Percentiles rank a stretch among this genome's conserved stretches.
Conservation (phyloP, 495 filamentous ascomycete species). For the Pseudotulostoma volvatum region DNA sequence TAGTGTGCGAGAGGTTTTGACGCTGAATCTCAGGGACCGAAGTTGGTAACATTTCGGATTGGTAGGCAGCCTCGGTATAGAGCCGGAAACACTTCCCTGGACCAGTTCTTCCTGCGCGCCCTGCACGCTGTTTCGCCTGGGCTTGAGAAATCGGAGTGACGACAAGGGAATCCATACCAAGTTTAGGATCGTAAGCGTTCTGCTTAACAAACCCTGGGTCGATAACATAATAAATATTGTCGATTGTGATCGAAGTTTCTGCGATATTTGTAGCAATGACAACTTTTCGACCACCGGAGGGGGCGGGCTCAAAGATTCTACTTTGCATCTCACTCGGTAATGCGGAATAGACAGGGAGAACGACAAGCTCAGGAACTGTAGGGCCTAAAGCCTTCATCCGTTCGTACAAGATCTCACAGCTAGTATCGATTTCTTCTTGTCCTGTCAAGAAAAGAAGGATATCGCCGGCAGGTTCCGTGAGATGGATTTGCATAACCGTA, state of each 20-base stretch:
- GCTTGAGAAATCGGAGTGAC: constrained; percentile 94
- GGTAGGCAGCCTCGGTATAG: constrained; percentile 91
- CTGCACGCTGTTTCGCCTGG: constrained; percentile 87
- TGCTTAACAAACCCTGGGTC: constrained; percentile 98
- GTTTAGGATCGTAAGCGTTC: constrained; percentile 89
- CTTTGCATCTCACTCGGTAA: constrained; percentile 89
- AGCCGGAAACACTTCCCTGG: constrained; percentile 93
- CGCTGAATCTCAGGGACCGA: constrained; percentile 94
- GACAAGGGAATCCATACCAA: constrained; percentile 92
- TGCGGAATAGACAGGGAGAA: constrained; percentile 87
- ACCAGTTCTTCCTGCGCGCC: constrained; percentile 83
- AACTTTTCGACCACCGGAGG: constrained; percentile 77
- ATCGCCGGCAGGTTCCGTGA: constrained; percentile 79
- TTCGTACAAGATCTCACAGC: constrained; percentile 80
- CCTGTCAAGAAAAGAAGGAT: constrained; percentile 94
- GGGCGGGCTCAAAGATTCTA: constrained; percentile 84
- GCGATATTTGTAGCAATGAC: constrained; percentile 98
- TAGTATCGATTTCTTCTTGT: constrained; percentile 94
- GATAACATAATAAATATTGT: constrained; percentile 92
- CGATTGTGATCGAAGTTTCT: constrained; percentile 94
- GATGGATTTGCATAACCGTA: constrained; percentile 96
- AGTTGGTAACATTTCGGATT: constrained; percentile 93
- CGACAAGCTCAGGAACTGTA: constrained; percentile 77
- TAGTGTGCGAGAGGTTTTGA: constrained; percentile 84
- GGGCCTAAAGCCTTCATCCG: constrained; percentile 92